Conservation (phyloP, 441 rosid genomes). For the Bruguiera hainesii region DNA sequence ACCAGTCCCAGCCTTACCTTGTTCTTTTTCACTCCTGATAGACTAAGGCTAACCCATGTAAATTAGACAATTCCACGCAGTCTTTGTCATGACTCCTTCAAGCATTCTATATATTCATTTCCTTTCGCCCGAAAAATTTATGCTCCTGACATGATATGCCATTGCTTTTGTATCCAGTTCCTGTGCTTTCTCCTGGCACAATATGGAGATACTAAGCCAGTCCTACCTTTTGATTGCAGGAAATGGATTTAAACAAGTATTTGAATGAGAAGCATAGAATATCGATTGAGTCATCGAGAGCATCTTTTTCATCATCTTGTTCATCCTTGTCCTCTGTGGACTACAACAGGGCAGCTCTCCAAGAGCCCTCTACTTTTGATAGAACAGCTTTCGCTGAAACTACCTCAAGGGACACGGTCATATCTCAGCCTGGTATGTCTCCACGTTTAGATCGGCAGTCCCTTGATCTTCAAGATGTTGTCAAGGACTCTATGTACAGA, state of each 20-base stretch:
- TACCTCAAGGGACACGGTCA: slow-evolving; percentile 49
- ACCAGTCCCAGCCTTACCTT: not conserved
- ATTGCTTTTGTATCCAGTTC: not conserved
- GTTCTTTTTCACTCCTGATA: not conserved
- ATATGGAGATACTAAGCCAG: slow-evolving; percentile 18
- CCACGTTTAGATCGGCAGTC: slow-evolving; percentile 50
- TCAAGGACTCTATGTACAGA: slow-evolving; percentile 85
- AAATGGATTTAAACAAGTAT: slow-evolving; percentile 31
- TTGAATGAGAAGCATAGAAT: slow-evolving; percentile 53
- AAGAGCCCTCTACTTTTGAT: slow-evolving; percentile 54
- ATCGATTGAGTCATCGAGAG: slow-evolving; percentile 70
- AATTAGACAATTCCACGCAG: not conserved
- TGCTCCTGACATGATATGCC: not conserved
- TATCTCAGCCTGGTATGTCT: slow-evolving; percentile 46
- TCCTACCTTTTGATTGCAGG: slow-evolving; percentile 39
- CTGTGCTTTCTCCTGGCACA: not conserved
- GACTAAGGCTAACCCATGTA: not conserved
- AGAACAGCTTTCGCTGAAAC: slow-evolving; percentile 55
- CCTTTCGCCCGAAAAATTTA: no score
- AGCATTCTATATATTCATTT: no score
- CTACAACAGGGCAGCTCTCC: slow-evolving; percentile 44
- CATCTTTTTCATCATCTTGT: slow-evolving; percentile 87
- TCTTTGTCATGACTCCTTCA: no score
- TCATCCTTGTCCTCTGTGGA: slow-evolving; percentile 78
- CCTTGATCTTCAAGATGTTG: slow-evolving; percentile 72